phyloP scores from a whole-genome alignment of 228 moss, liverwort and hornwort genomes.

The Sphagnum magellanicum region DNA sequence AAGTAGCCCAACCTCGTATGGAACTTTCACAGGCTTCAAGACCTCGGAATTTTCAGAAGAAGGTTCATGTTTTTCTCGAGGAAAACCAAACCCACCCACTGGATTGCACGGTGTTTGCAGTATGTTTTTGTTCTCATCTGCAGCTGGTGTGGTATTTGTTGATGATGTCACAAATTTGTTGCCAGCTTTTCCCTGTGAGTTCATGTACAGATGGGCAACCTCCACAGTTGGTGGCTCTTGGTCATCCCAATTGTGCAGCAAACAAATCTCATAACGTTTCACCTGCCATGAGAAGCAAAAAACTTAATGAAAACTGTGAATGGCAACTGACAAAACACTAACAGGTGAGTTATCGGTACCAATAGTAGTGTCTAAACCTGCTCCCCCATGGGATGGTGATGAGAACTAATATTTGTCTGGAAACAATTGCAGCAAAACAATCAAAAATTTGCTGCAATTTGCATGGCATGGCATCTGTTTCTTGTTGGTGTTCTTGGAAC shows the following conservation, averaged over 20 bases:
- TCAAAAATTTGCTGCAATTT: too few species aligned
- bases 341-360: too few species aligned
- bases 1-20: slow-evolving; percentile 10
- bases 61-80: not conserved
- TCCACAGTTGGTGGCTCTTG: slow-evolving; percentile 3
- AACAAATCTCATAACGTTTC: slow-evolving; percentile 31
- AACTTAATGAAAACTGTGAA: not conserved
- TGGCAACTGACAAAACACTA: not conserved
- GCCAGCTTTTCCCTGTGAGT: slow-evolving; percentile 3
- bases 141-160: not conserved
- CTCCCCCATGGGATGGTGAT: too few species aligned
- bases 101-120: not conserved
- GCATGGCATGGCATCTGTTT: too few species aligned
- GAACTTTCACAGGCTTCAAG: not conserved
- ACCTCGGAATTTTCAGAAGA: not conserved
- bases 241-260: slow-evolving; percentile 17
- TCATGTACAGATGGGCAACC: not conserved
- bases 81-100: not conserved
- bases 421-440: too few species aligned
- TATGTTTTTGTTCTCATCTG: too few species aligned
- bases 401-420: too few species aligned
- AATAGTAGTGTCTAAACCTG: too few species aligned
- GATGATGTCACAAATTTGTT: not conserved
- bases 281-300: slow-evolving; percentile 27
- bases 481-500: too few species aligned